Evolutionary conservation across 2,329 filamentous ascomycete species (phyloP).

Genomic region (Alternaria sp.): DNA sequence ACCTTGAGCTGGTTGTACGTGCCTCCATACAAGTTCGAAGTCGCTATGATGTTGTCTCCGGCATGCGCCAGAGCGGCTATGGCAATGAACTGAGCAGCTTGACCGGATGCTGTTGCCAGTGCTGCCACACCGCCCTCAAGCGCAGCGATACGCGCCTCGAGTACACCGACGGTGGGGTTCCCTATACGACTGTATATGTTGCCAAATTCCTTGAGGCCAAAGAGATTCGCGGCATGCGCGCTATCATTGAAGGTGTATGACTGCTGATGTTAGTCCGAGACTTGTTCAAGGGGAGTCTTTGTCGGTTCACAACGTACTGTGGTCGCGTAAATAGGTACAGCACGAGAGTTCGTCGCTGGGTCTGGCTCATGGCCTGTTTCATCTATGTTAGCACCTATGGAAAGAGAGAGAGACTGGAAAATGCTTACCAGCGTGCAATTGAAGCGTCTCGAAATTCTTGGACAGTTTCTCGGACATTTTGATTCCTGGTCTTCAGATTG

Average conservation of each 20-base stretch:
- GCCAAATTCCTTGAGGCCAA: constrained; percentile 94
- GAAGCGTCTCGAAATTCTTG: constrained; percentile 60
- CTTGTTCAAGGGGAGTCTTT: background rate
- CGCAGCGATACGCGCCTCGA: constrained; percentile 95
- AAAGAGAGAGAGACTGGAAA: background rate
- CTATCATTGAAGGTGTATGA: constrained; percentile 96
- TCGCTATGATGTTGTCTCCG: constrained; percentile 93
- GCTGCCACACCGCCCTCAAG: constrained; percentile 91
- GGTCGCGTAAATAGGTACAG: constrained; percentile 94
- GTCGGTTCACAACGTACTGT: constrained; percentile 61
- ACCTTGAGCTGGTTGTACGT: constrained; percentile 99
- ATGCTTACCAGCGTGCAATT: constrained; percentile 58
- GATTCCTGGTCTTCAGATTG: background rate
- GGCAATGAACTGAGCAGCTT: constrained; percentile 91
- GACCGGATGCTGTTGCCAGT: constrained; percentile 83
- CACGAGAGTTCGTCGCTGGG: constrained; percentile 81
- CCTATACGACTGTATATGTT: constrained; percentile 97
- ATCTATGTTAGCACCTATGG: constrained; percentile 6
- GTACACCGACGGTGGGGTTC: constrained; percentile 85
- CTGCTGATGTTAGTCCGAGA: constrained; percentile 53
- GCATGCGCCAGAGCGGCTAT: constrained; percentile 83
- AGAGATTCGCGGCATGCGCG: constrained; percentile 91
- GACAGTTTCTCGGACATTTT: constrained; percentile 51
- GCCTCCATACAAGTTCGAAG: constrained; percentile 86
- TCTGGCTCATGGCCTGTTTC: constrained; percentile 77